Evolutionary conservation across 192 early-diverging fungal species (phyloP).

Genomic region (Backusella westeae): DNA sequence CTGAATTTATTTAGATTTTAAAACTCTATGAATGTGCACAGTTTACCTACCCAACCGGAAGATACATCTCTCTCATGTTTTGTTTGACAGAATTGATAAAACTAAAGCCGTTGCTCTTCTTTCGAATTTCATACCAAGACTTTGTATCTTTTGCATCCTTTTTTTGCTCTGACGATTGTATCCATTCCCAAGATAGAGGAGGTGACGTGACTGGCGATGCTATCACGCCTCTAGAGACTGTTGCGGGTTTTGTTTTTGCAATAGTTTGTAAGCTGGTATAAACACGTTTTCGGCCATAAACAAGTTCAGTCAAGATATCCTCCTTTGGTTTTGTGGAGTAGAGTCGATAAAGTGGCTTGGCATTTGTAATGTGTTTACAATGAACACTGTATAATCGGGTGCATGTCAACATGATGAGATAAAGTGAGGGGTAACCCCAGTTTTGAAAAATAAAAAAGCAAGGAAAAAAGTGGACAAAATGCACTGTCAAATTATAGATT

Average conservation of each 20-base stretch:
- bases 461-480: background rate
- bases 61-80: constrained; percentile 53
- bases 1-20: constrained; percentile 15
- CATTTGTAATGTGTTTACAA: background rate
- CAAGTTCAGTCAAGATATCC: constrained; percentile 36
- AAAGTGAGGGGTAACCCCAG: background rate
- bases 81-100: constrained; percentile 31
- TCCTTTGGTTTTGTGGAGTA: background rate
- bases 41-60: constrained; percentile 46
- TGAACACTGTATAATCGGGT: background rate
- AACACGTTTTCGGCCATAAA: constrained; percentile 42
- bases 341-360: background rate
- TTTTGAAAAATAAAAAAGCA: background rate
- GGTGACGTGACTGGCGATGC: constrained; percentile 32
- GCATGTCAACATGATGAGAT: background rate
- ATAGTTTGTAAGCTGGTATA: constrained; percentile 42
- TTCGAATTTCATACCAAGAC: constrained; percentile 10
- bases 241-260: constrained; percentile 29
- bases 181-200: constrained; percentile 41
- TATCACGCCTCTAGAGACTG: constrained; percentile 31
- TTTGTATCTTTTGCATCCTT: background rate
- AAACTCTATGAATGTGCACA: background rate
- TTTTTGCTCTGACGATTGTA: constrained; percentile 14
- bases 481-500: background rate
- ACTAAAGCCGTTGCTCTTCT: background rate